Conservation (phyloP, 164 flowering plant species). For the Piper betle region DNA sequence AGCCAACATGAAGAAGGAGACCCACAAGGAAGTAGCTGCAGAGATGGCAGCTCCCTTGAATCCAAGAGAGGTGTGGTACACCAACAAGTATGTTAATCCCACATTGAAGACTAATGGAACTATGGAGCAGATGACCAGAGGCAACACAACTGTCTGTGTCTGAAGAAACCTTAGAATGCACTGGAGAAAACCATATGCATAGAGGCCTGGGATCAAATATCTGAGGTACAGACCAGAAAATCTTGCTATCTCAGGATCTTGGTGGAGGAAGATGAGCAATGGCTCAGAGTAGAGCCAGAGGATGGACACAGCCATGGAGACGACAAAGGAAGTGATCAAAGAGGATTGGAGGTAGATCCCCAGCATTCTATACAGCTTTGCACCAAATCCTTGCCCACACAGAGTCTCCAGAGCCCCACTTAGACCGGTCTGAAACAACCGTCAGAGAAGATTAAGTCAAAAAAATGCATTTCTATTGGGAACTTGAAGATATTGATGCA, state of each 20-base stretch:
- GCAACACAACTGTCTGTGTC: constrained; percentile 55
- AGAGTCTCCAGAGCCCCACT: constrained; percentile 92
- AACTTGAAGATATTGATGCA: too few relatives aligned
- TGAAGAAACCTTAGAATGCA: constrained; percentile 74
- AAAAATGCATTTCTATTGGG: too few relatives aligned
- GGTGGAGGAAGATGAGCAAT: constrained; percentile 46
- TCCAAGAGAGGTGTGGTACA: constrained; percentile 39
- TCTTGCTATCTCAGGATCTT: constrained; percentile 44
- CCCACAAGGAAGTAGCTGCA: constrained; percentile 60
- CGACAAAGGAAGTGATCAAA: constrained; percentile 41
- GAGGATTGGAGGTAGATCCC: constrained; percentile 81
- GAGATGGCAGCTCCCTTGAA: constrained; percentile 64
- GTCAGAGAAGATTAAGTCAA: too few relatives aligned
- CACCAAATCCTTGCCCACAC: constrained; percentile 88
- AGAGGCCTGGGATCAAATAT: constrained; percentile 57
- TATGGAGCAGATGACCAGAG: constrained; percentile 47
- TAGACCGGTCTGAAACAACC: constrained; percentile 41
- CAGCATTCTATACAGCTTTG: constrained; percentile 44
- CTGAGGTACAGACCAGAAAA: constrained; percentile 42
- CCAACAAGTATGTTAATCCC: constrained; percentile 48
- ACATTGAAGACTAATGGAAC: constrained; percentile 41
- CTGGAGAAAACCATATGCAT: constrained; percentile 60
- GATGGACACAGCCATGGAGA: constrained; percentile 36
- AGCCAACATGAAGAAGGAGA: constrained; percentile 42
- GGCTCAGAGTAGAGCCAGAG: constrained; percentile 70